These are phyloP conservation scores for Teratosphaeria epicoccoides DNA, from an alignment of 2,329 filamentous ascomycete species.

Conservation along the genomic window DNA sequence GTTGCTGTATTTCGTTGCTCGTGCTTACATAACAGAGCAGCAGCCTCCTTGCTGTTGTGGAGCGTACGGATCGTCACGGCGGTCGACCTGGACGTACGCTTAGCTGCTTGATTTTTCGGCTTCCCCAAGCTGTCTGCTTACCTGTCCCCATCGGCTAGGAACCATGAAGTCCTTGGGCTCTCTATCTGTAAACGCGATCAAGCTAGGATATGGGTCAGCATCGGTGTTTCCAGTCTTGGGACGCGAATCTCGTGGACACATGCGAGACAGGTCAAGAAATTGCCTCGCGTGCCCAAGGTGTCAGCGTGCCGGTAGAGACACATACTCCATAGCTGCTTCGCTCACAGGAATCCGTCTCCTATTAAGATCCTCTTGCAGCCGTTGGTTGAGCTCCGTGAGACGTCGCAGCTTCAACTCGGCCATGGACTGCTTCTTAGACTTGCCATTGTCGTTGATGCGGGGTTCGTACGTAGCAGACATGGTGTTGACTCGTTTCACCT, in stretches of 20 bases:
- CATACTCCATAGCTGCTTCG: constrained; percentile 60
- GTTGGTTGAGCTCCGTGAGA: constrained; percentile 92
- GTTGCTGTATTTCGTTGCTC: background rate
- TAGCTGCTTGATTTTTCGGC: background rate
- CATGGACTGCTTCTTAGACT: constrained; percentile 98
- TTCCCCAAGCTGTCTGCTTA: constrained; percentile 28
- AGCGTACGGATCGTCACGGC: constrained; percentile 87
- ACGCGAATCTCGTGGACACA: background rate
- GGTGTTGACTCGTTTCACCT: constrained; percentile 16
- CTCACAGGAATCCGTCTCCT: constrained; percentile 91
- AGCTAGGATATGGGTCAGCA: constrained; percentile 42
- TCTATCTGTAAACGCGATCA: constrained; percentile 95
- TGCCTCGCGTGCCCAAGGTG: background rate
- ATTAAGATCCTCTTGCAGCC: constrained; percentile 89
- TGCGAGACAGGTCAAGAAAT: background rate
- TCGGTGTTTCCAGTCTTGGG: background rate
- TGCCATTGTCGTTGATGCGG: constrained; percentile 53
- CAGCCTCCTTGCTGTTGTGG: constrained; percentile 87
- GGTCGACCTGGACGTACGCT: background rate
- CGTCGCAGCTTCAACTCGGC: constrained; percentile 94
- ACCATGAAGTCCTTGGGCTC: constrained; percentile 97
- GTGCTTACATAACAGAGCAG: constrained; percentile 79
- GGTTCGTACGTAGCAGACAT: constrained; percentile 57
- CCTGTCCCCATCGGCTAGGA: constrained; percentile 84
- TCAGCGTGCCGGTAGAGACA: constrained; percentile 1